Percentiles rank a stretch among this genome's conserved stretches.
phyloP scores from a whole-genome alignment of 352 stramenopile species.

The Phytophthora crassamura region DNA sequence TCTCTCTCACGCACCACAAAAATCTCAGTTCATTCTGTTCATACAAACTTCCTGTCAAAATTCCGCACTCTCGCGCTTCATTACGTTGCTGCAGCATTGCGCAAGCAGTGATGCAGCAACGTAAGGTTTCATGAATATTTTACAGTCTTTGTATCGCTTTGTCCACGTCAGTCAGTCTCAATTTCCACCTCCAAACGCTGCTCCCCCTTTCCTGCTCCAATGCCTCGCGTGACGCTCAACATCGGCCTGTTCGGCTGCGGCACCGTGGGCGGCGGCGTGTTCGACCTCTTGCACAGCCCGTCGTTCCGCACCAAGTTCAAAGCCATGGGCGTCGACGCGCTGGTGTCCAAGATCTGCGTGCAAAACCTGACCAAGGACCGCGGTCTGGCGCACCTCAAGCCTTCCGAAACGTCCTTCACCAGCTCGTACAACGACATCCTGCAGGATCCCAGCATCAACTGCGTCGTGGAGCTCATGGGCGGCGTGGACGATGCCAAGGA shows the following conservation, averaged over 20 bases:
- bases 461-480: conserved; percentile 97
- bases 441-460: conserved; percentile 94
- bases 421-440: conserved; percentile 88
- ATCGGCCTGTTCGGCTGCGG: conserved; percentile 92
- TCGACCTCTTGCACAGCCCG: conserved; percentile 84
- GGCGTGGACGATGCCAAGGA: conserved; percentile 94
- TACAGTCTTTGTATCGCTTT: too few relatives aligned
- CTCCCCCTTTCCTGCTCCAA: neutral
- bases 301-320: conserved; percentile 58
- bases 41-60: too few relatives aligned
- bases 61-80: too few relatives aligned
- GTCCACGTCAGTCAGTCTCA: too few relatives aligned
- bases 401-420: conserved; percentile 61
- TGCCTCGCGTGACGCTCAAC: conserved; percentile 55
- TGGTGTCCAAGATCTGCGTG: conserved; percentile 91
- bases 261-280: conserved; percentile 89
- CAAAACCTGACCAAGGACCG: conserved; percentile 78
- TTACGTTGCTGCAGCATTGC: too few relatives aligned
- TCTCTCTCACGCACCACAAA: too few relatives aligned
- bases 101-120: too few relatives aligned
- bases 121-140: too few relatives aligned
- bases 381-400: conserved; percentile 64
- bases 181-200: too few relatives aligned
- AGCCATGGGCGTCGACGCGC: conserved; percentile 69
- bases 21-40: too few relatives aligned